Percentiles rank a stretch among this genome's conserved stretches.
Evolutionary conservation across 2,329 filamentous ascomycete species (phyloP).

Genomic region (Penicillium sp.): DNA sequence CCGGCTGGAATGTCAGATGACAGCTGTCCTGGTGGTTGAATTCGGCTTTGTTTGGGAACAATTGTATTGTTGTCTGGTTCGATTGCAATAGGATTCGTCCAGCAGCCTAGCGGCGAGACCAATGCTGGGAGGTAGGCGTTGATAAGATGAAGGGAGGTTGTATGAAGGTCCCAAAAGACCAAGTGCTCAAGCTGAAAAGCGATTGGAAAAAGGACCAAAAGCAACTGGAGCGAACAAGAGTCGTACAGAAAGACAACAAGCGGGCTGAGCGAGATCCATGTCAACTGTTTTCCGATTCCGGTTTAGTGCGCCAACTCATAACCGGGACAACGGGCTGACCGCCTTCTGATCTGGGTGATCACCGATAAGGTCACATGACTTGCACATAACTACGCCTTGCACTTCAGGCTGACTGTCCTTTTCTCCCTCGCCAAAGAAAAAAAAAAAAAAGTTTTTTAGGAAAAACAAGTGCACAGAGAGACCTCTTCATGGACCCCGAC

Average conservation of each 20-base stretch:
- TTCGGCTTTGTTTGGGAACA: too few relatives aligned
- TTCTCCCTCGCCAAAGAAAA: neutral
- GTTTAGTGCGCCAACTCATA: constrained; percentile 39
- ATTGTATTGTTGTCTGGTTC: neutral
- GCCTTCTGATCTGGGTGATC: constrained; percentile 12
- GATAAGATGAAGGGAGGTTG: constrained; percentile 8
- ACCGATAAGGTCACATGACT: constrained; percentile 20
- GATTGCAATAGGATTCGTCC: neutral
- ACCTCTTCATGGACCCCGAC: neutral
- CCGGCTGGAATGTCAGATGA: constrained; percentile 12
- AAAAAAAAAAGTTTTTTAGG: too few relatives aligned
- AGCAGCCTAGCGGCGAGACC: constrained; percentile 3
- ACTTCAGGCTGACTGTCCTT: neutral
- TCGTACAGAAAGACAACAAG: constrained; percentile 22
- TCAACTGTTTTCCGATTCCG: constrained; percentile 40
- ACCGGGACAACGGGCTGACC: constrained; percentile 35
- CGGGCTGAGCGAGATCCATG: constrained; percentile 21
- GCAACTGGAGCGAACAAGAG: constrained; percentile 11
- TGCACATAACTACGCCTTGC: constrained; percentile 3
- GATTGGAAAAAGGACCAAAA: constrained; percentile 12
- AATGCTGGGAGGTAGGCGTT: neutral
- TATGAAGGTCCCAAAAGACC: constrained; percentile 5
- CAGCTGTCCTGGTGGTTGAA: too few relatives aligned
- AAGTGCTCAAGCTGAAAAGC: neutral
- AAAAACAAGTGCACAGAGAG: neutral